Percentiles rank a stretch among this genome's conserved stretches.
Conservation (phyloP, 2,329 filamentous ascomycete genomes). For the Sporothrix sp. region DNA sequence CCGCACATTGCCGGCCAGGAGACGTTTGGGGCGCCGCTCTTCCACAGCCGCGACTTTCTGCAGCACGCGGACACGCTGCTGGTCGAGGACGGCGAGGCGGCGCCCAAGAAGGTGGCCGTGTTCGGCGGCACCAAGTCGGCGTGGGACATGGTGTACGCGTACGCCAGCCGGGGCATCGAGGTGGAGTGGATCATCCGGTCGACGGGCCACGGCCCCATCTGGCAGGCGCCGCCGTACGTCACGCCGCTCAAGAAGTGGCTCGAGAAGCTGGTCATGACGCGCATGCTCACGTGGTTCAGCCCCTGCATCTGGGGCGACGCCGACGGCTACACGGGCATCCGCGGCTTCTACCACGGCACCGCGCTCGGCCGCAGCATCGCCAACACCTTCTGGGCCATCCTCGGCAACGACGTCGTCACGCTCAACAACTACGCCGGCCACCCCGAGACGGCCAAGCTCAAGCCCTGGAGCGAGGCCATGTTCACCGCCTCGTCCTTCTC, state of each 20-base stretch:
- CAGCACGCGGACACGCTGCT: constrained; percentile 32
- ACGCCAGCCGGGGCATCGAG: constrained; percentile 42
- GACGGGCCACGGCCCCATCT: constrained; percentile 47
- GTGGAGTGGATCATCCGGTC: constrained; percentile 53
- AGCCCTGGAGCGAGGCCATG: constrained; percentile 41
- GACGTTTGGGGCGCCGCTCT: constrained; percentile 35
- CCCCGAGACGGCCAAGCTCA: constrained; percentile 42
- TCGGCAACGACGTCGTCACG: constrained; percentile 45
- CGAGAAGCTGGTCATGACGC: constrained; percentile 56
- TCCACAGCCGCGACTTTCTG: constrained; percentile 40
- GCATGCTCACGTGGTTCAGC: constrained; percentile 63
- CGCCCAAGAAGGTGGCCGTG: constrained; percentile 38
- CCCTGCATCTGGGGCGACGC: constrained; percentile 62
- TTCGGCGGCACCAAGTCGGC: constrained; percentile 56
- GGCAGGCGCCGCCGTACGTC: constrained; percentile 50
- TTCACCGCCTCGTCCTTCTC: constrained; percentile 46
- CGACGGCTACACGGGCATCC: constrained; percentile 47
- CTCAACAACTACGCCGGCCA: constrained; percentile 46
- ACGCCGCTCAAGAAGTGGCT: constrained; percentile 59
- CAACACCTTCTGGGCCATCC: constrained; percentile 46
- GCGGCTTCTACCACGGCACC: constrained; percentile 48
- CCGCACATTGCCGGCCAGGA: constrained; percentile 39
- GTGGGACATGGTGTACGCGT: constrained; percentile 55
- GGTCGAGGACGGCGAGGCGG: constrained; percentile 17
- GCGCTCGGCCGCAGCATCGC: constrained; percentile 46